phyloP scores from a whole-genome alignment of 176 grass and related monocot species.

The Calamus simplicifolius region DNA sequence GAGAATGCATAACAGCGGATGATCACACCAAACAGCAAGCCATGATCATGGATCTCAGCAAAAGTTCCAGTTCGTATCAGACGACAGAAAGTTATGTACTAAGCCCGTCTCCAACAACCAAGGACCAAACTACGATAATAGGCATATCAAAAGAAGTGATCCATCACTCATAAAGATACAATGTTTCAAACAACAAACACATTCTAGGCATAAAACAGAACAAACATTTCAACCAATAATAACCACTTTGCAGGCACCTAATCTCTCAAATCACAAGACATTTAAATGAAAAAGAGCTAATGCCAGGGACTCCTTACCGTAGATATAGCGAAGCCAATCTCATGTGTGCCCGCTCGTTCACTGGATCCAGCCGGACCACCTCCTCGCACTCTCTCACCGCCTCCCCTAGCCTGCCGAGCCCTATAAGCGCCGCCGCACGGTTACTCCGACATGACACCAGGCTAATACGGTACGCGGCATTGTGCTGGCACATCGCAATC shows the following conservation, averaged over 20 bases:
- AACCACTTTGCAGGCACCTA: no score
- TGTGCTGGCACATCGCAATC: slow-evolving; percentile 41
- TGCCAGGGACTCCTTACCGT: slow-evolving; percentile 24
- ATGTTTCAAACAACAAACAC: neutral
- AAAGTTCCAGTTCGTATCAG: neutral
- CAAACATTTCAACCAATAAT: no score
- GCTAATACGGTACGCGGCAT: slow-evolving; percentile 12
- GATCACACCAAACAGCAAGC: no score
- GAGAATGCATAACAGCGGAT: no score
- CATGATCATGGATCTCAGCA: no score
- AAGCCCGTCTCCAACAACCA: neutral
- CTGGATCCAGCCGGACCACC: slow-evolving; percentile 43
- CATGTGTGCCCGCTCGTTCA: slow-evolving; percentile 39
- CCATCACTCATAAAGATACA: neutral
- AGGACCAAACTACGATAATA: neutral
- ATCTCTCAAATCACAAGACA: neutral
- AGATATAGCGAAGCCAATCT: slow-evolving; percentile 41
- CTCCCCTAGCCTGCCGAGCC: slow-evolving; percentile 32
- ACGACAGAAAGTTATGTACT: neutral
- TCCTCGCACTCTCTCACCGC: slow-evolving; percentile 56
- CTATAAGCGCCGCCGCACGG: slow-evolving; percentile 54
- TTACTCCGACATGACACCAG: slow-evolving; percentile 27
- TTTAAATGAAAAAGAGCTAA: slow-evolving; percentile 1
- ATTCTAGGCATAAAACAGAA: neutral
- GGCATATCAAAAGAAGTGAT: neutral